Evolutionary conservation across 2,329 filamentous ascomycete species (phyloP), one percentile per base, ranked within the genome.

Genomic region (Pestalotiopsis sp.): DNA sequence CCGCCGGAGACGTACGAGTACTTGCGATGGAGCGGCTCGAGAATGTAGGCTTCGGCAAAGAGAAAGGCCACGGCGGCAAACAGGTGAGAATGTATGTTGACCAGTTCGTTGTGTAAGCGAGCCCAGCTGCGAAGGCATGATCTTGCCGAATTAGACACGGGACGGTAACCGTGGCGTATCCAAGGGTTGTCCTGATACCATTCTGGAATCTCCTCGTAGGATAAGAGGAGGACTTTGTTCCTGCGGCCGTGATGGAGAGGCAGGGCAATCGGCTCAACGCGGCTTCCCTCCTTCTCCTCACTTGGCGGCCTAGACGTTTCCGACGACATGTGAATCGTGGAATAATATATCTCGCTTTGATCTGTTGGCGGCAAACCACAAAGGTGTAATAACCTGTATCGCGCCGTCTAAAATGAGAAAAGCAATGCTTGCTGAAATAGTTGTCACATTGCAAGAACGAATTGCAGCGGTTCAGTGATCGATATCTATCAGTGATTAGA

Each of bases 61-160:
- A 81, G 66, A 64, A 79, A 79, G 25, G 77, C 23, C 2, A 84
- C 56, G 12, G 79, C 82, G 0, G 85, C 84, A 2, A 87, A 70
- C 4, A 87, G 77, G 71, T 84, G 82, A 17, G 82, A 80, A 70
- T 79, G 82, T 61, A 84, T 83, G 69, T 83, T 84, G 72, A 79
- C 70, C 0, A 79, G 76, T 72, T 84, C 82, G 69, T 84, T 84
- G 73, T 84, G 82, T 13, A 81, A 69, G 73, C 83, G 82, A 4
- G 73, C 68, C 76, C 79, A 81, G 71, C 83, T 85, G 17, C 72
- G 66, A 66, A 85, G 72, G 70, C 79, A 86, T 7, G 68, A 71
- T 2, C 61, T 66, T 14, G 73, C 72, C 0, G 83, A 84, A 58
- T 77, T 72, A 9, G 79, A 80, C 13, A 80, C 78, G 9, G 81